Evolutionary conservation across 78 protist species (phyloP), one percentile per base, ranked within the genome.

Genomic region (Protostelium mycophagum): DNA sequence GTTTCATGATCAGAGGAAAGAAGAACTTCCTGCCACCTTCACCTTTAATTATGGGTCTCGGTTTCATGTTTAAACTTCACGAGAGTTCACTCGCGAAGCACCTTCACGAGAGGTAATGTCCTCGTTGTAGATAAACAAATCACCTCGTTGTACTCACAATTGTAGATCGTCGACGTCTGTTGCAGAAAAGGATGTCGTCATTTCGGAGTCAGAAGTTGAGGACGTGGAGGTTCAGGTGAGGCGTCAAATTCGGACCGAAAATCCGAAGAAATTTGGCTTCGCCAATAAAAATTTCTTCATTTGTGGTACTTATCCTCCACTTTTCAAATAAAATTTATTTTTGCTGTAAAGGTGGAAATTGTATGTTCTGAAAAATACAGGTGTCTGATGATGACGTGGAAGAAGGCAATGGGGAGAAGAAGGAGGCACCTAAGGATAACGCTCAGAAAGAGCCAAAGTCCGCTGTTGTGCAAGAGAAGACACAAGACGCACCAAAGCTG

Each of bases 1-100:
- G 94, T 31, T 97, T 97, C 86, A 89, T 93, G 95, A 94, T 97
- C 84, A 85, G 96, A 25, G 97, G 97, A 31, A 91, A 95, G 88
- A 96, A 96, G 96, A 97, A 98, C 93, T 98, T 86, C 84, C 86
- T 99, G 1, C 97, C 98, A 10, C 98, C 98, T 34, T 10, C 91
- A 16, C 94, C 73, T 83, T 93, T 97, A 37, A 90, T 91, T 25
- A 93, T 98, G 97, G 99, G 99, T 0, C 91, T 95, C 38, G 98
- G 96, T 9, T 31, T 97, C 51, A 87, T 98, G 89, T 99, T 97
- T 91, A 63, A 88, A 25, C 38, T 96, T 29, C 95, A 93, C 90
- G 95, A 92, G 0, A 86, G 35, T 28, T 93, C 94, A 36, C 83
- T 92, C 23, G 92, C 91, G 35, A 37, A 38, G 16, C 96, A 93